These are phyloP conservation scores for Obelidium mucronatum DNA, from an alignment of 192 early-diverging fungal genomes.

Conservation along the genomic window DNA sequence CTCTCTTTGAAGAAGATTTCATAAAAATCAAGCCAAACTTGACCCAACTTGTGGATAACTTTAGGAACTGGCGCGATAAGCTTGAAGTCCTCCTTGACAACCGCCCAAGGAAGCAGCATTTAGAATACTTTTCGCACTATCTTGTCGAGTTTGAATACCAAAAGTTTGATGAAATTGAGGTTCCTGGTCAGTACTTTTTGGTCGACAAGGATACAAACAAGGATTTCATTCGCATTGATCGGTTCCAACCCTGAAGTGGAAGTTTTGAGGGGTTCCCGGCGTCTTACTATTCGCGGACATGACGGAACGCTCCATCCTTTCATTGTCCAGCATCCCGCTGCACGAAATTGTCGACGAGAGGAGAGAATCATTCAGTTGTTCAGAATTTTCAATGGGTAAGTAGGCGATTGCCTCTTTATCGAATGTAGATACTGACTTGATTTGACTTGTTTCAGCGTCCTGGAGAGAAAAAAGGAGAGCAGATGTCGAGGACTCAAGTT, in stretches of 20 bases:
- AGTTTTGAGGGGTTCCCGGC: slow-evolving; percentile 78
- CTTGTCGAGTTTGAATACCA: slow-evolving; percentile 98
- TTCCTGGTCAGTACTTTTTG: slow-evolving; percentile 96
- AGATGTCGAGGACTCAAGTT: slow-evolving; percentile 79
- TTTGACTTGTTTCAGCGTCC: slow-evolving; percentile 59
- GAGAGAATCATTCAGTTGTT: slow-evolving; percentile 96
- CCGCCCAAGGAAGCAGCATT: slow-evolving; percentile 80
- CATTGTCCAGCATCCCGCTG: slow-evolving; percentile 93
- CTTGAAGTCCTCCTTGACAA: slow-evolving; percentile 86
- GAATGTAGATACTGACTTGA: too few species aligned
- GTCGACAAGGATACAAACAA: slow-evolving; percentile 80
- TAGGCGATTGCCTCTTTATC: too few species aligned
- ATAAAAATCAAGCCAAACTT: slow-evolving; percentile 86
- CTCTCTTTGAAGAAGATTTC: slow-evolving; percentile 90
- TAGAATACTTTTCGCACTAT: slow-evolving; percentile 90
- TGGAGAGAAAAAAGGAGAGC: slow-evolving; percentile 85
- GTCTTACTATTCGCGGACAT: slow-evolving; percentile 88
- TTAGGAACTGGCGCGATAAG: slow-evolving; percentile 94
- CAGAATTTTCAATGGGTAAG: slow-evolving; percentile 83
- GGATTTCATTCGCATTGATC: slow-evolving; percentile 94
- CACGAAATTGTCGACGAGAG: slow-evolving; percentile 88
- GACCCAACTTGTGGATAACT: slow-evolving; percentile 79
- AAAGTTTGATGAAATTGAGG: slow-evolving; percentile 98
- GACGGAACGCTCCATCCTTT: slow-evolving; percentile 92
- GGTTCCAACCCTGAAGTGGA: slow-evolving; percentile 94